Percentiles rank a stretch among this genome's conserved stretches.
Conservation (phyloP, 1,139 yeast species). For the Saccharomyces hybrid region DNA sequence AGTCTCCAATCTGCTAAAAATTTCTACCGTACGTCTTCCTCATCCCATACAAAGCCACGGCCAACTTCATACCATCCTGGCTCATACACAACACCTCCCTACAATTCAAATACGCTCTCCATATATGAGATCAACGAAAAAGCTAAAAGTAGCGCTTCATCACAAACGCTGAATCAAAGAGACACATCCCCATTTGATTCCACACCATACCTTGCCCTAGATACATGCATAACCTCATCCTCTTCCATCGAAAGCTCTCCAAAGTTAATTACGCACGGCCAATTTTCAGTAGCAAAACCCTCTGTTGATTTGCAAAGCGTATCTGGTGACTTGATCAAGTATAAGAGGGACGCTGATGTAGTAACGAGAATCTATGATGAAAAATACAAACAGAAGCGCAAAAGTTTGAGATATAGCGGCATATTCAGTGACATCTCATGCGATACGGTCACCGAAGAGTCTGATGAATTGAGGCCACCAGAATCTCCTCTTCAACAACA, state of each 20-base stretch:
- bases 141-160: conserved; percentile 4
- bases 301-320: conserved; percentile 31
- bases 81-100: conserved; percentile 46
- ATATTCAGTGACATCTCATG: conserved; percentile 12
- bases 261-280: conserved; percentile 17
- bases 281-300: conserved; percentile 29
- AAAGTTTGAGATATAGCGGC: conserved; percentile 16
- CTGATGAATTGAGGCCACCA: conserved; percentile 4
- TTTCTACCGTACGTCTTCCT: conserved; percentile 7
- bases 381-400: conserved; percentile 14
- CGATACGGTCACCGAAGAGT: conserved; percentile 16
- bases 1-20: background rate
- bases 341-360: conserved; percentile 19
- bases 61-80: conserved; percentile 77
- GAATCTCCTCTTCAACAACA: background rate
- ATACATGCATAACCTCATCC: conserved; percentile 8
- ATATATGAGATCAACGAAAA: conserved; percentile 41
- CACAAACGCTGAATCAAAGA: conserved; percentile 13
- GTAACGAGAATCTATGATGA: conserved; percentile 14
- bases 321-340: conserved; percentile 33
- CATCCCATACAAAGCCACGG: conserved; percentile 51
- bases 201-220: conserved; percentile 13
- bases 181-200: conserved; percentile 6
- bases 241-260: conserved; percentile 18
- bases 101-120: conserved; percentile 76